A percentile compares a stretch with the other conserved stretches of the same genome.
phyloP scores from a whole-genome alignment of 2,329 filamentous ascomycete genomes.

The Aspergillus nomiae region DNA sequence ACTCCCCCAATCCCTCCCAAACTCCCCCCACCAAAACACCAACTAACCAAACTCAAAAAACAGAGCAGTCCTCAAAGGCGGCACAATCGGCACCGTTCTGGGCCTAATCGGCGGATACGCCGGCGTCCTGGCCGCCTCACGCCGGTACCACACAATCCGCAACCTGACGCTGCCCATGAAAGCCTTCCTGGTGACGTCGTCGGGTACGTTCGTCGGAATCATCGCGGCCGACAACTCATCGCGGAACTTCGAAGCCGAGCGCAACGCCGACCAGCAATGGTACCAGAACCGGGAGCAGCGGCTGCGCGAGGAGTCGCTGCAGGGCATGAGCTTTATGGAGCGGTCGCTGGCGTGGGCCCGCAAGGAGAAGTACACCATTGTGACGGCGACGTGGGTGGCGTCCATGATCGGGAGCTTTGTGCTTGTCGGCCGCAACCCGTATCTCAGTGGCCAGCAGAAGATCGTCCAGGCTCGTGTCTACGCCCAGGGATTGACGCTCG shows the following conservation, averaged over 20 bases:
- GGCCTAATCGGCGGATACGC: slow-evolving; percentile 68
- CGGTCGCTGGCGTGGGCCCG: slow-evolving; percentile 72
- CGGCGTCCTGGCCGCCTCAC: slow-evolving; percentile 68
- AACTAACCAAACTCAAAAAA: slow-evolving; percentile 15
- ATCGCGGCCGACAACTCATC: slow-evolving; percentile 77
- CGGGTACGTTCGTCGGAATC: slow-evolving; percentile 83
- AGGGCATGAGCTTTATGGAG: slow-evolving; percentile 59
- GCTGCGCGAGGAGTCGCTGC: slow-evolving; percentile 55
- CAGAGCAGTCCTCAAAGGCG: slow-evolving; percentile 75
- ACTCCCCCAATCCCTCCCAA: neutral
- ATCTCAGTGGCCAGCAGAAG: slow-evolving; percentile 77
- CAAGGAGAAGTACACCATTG: slow-evolving; percentile 82
- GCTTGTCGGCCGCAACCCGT: slow-evolving; percentile 75
- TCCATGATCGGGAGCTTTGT: slow-evolving; percentile 75
- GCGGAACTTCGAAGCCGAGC: slow-evolving; percentile 68
- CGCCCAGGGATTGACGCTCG: slow-evolving; percentile 84
- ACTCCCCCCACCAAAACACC: neutral
- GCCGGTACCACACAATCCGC: slow-evolving; percentile 76
- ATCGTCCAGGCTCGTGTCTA: slow-evolving; percentile 93
- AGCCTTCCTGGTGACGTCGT: slow-evolving; percentile 81
- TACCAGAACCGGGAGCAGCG: slow-evolving; percentile 63
- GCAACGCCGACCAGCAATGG: slow-evolving; percentile 70
- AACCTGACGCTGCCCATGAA: slow-evolving; percentile 85
- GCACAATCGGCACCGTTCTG: slow-evolving; percentile 68
- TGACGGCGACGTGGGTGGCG: slow-evolving; percentile 78